Evolutionary conservation across 345 rosid genomes (phyloP).

Genomic region (Lumnitzera racemosa): DNA sequence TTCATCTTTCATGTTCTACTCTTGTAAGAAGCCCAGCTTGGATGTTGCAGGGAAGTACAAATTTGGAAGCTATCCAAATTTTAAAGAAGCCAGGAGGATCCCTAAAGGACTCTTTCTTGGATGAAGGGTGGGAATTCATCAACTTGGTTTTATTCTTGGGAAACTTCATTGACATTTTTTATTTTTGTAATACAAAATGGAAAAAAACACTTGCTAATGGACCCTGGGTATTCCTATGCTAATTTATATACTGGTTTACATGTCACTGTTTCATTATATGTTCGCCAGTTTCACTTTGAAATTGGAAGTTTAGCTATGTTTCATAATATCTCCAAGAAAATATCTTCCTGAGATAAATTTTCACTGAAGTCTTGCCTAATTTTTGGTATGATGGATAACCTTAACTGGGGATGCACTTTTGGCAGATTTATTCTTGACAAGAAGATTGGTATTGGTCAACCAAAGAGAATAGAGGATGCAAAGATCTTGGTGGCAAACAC

Average conservation of each 20-base stretch:
- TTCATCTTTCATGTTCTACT: background rate
- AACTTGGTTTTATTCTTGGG: background rate
- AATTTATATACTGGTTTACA: too few relatives aligned
- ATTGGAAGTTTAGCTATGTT: too few relatives aligned
- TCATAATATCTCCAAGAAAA: too few relatives aligned
- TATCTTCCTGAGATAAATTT: too few relatives aligned
- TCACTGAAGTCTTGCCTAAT: background rate
- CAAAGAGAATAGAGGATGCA: slow-evolving; percentile 91
- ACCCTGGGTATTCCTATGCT: too few relatives aligned
- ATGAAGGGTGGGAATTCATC: slow-evolving; percentile 75
- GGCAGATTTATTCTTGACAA: slow-evolving; percentile 94
- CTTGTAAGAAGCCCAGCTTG: background rate
- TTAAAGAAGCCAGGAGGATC: slow-evolving; percentile 99
- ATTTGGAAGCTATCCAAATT: slow-evolving; percentile 88
- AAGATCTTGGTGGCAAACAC: slow-evolving; percentile 97
- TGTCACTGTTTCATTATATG: too few relatives aligned
- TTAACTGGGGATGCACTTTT: background rate
- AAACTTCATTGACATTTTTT: background rate
- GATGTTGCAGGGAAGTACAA: slow-evolving; percentile 81
- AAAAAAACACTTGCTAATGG: background rate
- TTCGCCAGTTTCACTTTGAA: too few relatives aligned
- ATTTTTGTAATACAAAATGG: background rate
- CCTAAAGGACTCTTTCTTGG: slow-evolving; percentile 85
- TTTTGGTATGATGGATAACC: background rate
- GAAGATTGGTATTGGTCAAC: slow-evolving; percentile 97